Evolutionary conservation across 129 eudicot species (phyloP).

Genomic region (Lactuca saligna): DNA sequence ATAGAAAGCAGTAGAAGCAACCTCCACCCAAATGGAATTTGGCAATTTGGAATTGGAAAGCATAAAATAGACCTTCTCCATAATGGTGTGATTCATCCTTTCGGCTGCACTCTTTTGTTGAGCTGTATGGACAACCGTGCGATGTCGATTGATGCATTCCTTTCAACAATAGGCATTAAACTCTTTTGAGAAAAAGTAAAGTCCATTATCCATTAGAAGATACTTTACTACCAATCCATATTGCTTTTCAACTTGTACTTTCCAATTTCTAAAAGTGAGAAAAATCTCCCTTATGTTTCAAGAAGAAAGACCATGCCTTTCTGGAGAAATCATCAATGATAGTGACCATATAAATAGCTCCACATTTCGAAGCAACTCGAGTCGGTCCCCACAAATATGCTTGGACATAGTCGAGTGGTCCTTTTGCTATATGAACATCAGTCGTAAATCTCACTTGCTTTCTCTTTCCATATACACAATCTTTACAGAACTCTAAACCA

Average conservation of each 20-base stretch:
- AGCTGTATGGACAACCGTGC: neutral
- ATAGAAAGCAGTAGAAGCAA: neutral
- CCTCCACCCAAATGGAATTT: constrained; percentile 5
- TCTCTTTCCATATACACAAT: no score
- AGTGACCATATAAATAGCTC: no score
- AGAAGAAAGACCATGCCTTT: no score
- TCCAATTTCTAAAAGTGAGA: no score
- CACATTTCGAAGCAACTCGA: no score
- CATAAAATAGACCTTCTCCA: constrained; percentile 2
- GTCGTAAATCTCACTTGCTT: neutral
- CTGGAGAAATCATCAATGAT: no score
- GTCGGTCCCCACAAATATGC: neutral
- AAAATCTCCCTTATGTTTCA: no score
- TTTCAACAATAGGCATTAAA: neutral
- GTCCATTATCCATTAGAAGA: neutral
- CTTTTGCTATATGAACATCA: neutral
- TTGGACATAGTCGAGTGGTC: neutral
- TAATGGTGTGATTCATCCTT: neutral
- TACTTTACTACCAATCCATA: neutral
- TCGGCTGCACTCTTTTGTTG: constrained; percentile 18
- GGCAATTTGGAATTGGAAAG: neutral
- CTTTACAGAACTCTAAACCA: no score
- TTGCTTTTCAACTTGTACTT: neutral
- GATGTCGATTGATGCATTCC: neutral
- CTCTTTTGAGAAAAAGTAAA: no score